Base-by-base conservation (phyloP, 495 filamentous ascomycete genomes). In the Xylaria palmicola region DNA sequence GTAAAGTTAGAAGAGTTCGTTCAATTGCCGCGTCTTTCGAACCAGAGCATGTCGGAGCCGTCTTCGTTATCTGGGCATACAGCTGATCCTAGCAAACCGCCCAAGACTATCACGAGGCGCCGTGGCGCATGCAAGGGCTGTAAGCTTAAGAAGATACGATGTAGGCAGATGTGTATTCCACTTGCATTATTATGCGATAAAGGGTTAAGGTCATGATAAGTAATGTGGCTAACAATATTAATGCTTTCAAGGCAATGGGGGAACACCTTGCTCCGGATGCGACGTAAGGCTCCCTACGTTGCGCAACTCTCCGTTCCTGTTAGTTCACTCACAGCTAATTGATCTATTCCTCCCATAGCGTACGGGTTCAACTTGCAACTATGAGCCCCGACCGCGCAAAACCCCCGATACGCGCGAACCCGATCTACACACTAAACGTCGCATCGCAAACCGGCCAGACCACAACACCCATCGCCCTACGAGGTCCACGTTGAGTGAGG, bases 251-350 rank as follows among this genome's bases (percentile, higher is more conserved):
- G 48, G 48, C 29, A 36, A 51, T 29, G 48, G 48, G 34, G 48
- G 48, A 51, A 51, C 48, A 19, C 48, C 48, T 36, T 51, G 48
- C 48, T 51, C 48, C 29, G 48, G 27, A 51, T 51, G 48, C 29
- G 48, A 51, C 29, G 48, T 51, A 51, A 51, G 48, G 48, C 29
- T 29, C 29, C 29, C 48, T 29, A 49, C 27, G 29, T 51, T 34
- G 29, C n/a, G 30, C 19, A 29, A 27, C 47, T 49, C 13, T 30
- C 17, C 29, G 8, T 22, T 19, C 19, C 48, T 19, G n/a, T 51
- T 34, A 34, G n/a, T 17, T 51, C 17, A 36, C n/a, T n/a, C n/a
- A n/a, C n/a, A n/a, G n/a, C n/a, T 36, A 36, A 10, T 29, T 51
- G 29, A 51, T 36, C 48, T 51, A 29, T 32, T 34, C 8, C 29